Evolutionary conservation across 768 basidiomycete species (phyloP).

Genomic region (Mycena epipterygia): DNA sequence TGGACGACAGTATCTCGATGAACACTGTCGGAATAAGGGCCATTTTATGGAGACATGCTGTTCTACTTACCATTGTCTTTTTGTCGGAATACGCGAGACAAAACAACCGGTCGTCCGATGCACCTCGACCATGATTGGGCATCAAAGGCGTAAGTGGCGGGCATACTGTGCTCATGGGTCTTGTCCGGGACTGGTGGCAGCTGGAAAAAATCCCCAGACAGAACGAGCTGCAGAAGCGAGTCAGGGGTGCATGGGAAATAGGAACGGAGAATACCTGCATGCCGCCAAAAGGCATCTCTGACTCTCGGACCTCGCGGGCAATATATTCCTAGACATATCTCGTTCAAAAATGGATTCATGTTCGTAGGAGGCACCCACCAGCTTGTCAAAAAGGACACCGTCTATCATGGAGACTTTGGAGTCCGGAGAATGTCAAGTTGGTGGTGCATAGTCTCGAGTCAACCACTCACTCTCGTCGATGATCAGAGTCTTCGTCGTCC

Average conservation of each 20-base stretch:
- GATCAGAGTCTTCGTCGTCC: conserved; percentile 64
- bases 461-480: conserved; percentile 76
- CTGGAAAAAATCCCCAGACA: conserved; percentile 88
- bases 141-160: conserved; percentile 75
- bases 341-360: background rate
- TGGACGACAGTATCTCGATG: conserved; percentile 88
- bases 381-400: conserved; percentile 76
- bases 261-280: conserved; percentile 62
- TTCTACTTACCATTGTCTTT: conserved; percentile 63
- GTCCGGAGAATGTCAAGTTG: background rate
- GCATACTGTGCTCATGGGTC: conserved; percentile 53
- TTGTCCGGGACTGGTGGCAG: conserved; percentile 77
- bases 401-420: conserved; percentile 81
- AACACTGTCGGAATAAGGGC: conserved; percentile 64
- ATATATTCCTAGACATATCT: conserved; percentile 50
- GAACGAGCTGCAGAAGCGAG: conserved; percentile 63
- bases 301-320: conserved; percentile 56
- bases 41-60: background rate
- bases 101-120: conserved; percentile 57
- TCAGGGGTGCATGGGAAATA: background rate
- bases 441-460: background rate
- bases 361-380: conserved; percentile 40
- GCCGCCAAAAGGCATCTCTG: conserved; percentile 70
- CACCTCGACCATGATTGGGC: conserved; percentile 71
- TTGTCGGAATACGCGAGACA: conserved; percentile 82